A percentile compares a stretch with the other conserved stretches of the same genome.
phyloP scores from a whole-genome alignment of 2,329 filamentous ascomycete species.

The Exserohilum turcica region DNA sequence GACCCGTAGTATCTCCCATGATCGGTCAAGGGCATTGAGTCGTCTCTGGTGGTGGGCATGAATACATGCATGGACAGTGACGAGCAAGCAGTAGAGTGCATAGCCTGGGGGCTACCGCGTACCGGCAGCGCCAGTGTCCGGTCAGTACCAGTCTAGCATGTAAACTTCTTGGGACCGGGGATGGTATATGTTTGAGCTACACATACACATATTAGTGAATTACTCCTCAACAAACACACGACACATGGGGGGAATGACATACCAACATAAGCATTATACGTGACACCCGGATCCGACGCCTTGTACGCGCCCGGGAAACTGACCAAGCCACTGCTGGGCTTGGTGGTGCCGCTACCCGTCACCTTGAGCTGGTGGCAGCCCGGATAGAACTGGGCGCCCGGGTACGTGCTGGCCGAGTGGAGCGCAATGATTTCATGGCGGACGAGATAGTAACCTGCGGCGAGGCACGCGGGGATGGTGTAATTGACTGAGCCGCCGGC shows the following conservation, averaged over 20 bases:
- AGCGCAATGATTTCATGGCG: slow-evolving; percentile 64
- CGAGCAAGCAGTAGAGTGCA: neutral
- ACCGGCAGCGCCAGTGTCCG: neutral
- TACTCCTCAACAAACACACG: neutral
- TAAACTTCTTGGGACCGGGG: slow-evolving; percentile 38
- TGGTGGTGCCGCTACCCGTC: slow-evolving; percentile 55
- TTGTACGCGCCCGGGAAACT: slow-evolving; percentile 62
- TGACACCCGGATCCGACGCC: slow-evolving; percentile 57
- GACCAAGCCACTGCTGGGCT: slow-evolving; percentile 50
- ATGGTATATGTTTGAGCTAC: slow-evolving; percentile 32
- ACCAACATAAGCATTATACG: slow-evolving; percentile 58
- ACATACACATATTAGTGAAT: slow-evolving; percentile 2
- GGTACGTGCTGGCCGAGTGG: slow-evolving; percentile 55
- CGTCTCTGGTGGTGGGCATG: neutral
- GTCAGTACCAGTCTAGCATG: slow-evolving; percentile 26
- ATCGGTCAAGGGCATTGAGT: neutral
- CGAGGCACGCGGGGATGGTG: slow-evolving; percentile 60
- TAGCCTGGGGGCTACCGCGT: neutral
- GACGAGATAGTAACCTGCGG: slow-evolving; percentile 62
- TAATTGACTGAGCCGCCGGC: slow-evolving; percentile 54
- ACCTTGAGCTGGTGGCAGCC: slow-evolving; percentile 64
- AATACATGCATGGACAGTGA: neutral
- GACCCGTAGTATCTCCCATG: neutral
- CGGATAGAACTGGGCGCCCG: slow-evolving; percentile 63
- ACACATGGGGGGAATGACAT: slow-evolving; percentile 1